These are phyloP conservation scores for Chiua virens DNA, from an alignment of 768 basidiomycete species.

Conservation along the genomic window DNA sequence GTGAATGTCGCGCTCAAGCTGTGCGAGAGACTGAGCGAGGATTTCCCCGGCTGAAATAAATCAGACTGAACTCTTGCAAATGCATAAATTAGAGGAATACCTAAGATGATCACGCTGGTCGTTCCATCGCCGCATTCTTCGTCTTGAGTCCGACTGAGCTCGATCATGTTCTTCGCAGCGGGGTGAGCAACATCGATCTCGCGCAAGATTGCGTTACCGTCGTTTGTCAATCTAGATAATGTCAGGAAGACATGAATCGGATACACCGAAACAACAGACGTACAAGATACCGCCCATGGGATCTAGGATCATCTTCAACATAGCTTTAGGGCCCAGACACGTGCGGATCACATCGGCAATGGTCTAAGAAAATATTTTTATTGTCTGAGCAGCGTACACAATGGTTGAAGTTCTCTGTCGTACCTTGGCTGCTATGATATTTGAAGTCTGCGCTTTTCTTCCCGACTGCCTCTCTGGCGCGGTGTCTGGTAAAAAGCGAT, in stretches of 20 bases:
- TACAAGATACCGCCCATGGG: constrained; percentile 99
- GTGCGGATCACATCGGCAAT: constrained; percentile 98
- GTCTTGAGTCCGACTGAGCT: constrained; percentile 95
- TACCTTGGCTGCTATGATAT: constrained; percentile 96
- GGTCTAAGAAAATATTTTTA: constrained; percentile 50
- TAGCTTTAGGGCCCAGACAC: constrained; percentile 95
- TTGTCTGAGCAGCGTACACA: background rate
- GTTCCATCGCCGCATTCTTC: constrained; percentile 99
- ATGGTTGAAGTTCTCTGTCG: constrained; percentile 6
- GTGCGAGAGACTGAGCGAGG: constrained; percentile 88
- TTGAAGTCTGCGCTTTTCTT: constrained; percentile 93
- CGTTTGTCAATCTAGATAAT: constrained; percentile 79
- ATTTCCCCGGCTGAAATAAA: constrained; percentile 80
- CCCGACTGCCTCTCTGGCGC: constrained; percentile 93
- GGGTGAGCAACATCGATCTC: constrained; percentile 99
- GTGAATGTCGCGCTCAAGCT: constrained; percentile 96
- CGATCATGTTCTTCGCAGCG: constrained; percentile 99
- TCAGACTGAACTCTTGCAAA: background rate
- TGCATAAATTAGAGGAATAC: constrained; percentile 42
- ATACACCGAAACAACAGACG: constrained; percentile 23
- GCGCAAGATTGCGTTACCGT: constrained; percentile 97
- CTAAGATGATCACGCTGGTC: constrained; percentile 96
- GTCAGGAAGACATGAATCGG: background rate
- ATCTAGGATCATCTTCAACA: constrained; percentile 99
- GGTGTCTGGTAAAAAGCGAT: constrained; percentile 55